A percentile compares a stretch with the other conserved stretches of the same genome.
Evolutionary conservation across 2,329 filamentous ascomycete species (phyloP).

Genomic region (Fusarium albosuccineum): DNA sequence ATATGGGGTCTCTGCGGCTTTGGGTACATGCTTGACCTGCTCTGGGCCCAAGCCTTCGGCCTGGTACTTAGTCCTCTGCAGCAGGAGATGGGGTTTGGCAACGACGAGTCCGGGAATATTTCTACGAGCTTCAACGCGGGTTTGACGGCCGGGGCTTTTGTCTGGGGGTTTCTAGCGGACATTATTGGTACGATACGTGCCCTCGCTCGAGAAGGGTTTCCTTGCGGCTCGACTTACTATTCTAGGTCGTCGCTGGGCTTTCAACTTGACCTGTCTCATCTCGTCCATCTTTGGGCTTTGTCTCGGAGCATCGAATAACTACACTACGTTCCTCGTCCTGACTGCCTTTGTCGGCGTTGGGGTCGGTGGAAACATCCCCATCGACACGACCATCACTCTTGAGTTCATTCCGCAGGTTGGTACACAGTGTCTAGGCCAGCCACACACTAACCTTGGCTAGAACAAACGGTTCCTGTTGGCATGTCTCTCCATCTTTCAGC

Average conservation of each 20-base stretch:
- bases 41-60: conserved; percentile 71
- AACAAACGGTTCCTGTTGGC: conserved; percentile 65
- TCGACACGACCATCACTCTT: conserved; percentile 67
- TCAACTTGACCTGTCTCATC: conserved; percentile 70
- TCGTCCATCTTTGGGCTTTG: conserved; percentile 66
- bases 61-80: conserved; percentile 66
- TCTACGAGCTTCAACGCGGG: conserved; percentile 67
- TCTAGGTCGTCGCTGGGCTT: conserved; percentile 64
- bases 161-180: conserved; percentile 69
- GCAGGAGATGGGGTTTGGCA: conserved; percentile 67
- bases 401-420: conserved; percentile 65
- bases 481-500: conserved; percentile 67
- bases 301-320: conserved; percentile 62
- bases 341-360: conserved; percentile 68
- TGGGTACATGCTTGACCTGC: conserved; percentile 67
- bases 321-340: conserved; percentile 64
- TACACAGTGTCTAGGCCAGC: rapidly evolving
- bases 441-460: conserved; percentile 9
- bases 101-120: conserved; percentile 58
- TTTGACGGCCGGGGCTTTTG: conserved; percentile 66
- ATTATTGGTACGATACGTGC: conserved; percentile 52
- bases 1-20: conserved; percentile 66
- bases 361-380: conserved; percentile 67
- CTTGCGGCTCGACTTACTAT: not conserved
- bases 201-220: not conserved